A percentile compares a stretch with the other conserved stretches of the same genome.
These are phyloP conservation scores for Phytophthora aleatoria DNA, from an alignment of 352 stramenopile species.

Conservation along the genomic window DNA sequence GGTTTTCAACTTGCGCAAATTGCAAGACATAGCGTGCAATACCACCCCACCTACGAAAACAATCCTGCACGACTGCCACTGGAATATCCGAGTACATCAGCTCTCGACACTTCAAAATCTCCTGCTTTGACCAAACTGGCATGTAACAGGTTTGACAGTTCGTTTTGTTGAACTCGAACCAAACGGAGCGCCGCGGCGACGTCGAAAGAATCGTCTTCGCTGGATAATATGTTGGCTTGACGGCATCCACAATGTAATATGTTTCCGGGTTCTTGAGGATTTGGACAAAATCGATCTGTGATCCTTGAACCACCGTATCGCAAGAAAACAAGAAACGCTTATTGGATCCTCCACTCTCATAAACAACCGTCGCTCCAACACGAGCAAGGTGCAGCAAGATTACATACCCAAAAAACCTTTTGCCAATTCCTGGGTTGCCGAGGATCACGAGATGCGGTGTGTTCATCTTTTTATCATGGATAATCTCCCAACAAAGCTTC, in stretches of 20 bases:
- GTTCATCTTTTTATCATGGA: conserved; percentile 20
- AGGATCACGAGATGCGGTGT: conserved; percentile 41
- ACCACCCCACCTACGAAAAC: neutral
- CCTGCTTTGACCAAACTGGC: neutral
- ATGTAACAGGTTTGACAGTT: neutral
- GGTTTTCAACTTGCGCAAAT: neutral
- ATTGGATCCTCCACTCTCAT: conserved; percentile 19
- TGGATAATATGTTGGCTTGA: neutral
- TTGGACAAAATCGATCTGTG: conserved; percentile 23
- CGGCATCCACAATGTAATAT: conserved; percentile 25
- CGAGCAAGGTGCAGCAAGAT: conserved; percentile 33
- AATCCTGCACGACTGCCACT: neutral
- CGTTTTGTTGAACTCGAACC: neutral
- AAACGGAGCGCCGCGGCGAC: neutral
- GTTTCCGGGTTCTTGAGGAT: conserved; percentile 32
- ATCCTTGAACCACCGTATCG: conserved; percentile 27
- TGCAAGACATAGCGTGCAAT: neutral
- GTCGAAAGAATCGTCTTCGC: neutral
- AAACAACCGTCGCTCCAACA: conserved; percentile 31
- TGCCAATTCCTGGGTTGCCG: conserved; percentile 37
- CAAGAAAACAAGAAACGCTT: neutral
- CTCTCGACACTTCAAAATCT: neutral
- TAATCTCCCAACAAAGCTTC: conserved; percentile 16
- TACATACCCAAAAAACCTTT: conserved; percentile 35
- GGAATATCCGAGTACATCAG: neutral